phyloP scores from a whole-genome alignment of 1,284 basidiomycete species.

The Lentinula novae-zelandiae region DNA sequence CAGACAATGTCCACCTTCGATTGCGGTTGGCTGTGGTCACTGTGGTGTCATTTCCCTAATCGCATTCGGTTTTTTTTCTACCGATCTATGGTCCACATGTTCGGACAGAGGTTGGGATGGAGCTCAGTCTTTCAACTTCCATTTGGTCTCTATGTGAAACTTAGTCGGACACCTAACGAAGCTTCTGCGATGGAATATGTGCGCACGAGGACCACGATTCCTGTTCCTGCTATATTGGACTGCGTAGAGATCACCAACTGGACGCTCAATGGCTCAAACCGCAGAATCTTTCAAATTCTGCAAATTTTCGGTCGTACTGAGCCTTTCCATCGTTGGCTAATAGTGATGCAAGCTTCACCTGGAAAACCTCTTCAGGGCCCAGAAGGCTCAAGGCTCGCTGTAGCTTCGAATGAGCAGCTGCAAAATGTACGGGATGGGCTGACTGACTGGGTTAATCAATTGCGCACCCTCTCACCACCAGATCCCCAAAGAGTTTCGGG shows the following conservation, averaged over 20 bases:
- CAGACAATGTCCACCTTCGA: too few species aligned
- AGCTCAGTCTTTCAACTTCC: not conserved
- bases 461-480: not conserved
- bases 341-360: not conserved
- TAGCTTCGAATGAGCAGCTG: not conserved
- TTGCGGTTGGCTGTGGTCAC: not conserved
- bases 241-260: not conserved
- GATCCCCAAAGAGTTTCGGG: conserved; percentile 6
- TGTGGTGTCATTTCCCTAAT: not conserved
- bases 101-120: not conserved
- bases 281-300: too few species aligned
- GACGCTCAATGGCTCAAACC: too few species aligned
- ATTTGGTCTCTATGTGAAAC: not conserved
- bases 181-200: not conserved
- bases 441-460: not conserved
- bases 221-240: not conserved
- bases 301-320: not conserved
- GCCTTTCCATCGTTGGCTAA: not conserved
- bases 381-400: too few species aligned
- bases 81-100: not conserved
- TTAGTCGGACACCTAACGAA: not conserved
- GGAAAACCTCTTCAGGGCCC: not conserved
- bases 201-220: not conserved
- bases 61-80: not conserved
- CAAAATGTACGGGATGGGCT: not conserved